These are phyloP conservation scores for Neonectria coccinea DNA, from an alignment of 2,329 filamentous ascomycete species.

Conservation along the genomic window DNA sequence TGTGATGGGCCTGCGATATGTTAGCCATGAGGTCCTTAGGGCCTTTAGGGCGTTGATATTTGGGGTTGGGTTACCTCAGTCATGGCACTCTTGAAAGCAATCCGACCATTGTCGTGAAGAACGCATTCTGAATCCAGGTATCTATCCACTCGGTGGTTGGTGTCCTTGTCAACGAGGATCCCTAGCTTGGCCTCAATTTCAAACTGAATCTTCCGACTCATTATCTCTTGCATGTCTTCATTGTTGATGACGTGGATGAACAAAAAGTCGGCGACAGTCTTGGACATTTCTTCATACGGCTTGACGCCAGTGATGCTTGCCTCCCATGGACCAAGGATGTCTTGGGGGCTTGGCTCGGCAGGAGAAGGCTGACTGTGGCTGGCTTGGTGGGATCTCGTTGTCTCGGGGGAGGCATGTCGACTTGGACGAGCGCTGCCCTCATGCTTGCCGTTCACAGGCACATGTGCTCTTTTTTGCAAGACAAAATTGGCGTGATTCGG, in stretches of 20 bases:
- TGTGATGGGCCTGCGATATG: conserved; percentile 76
- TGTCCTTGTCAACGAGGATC: conserved; percentile 79
- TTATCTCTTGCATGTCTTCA: conserved; percentile 72
- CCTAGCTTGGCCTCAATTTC: conserved; percentile 97
- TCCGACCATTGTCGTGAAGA: conserved; percentile 68
- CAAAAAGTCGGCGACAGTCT: conserved; percentile 83
- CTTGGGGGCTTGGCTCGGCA: conserved; percentile 47
- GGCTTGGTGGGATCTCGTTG: conserved; percentile 50
- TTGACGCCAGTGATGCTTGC: conserved; percentile 75
- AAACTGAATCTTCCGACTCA: conserved; percentile 76
- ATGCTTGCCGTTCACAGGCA: conserved; percentile 54
- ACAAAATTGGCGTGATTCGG: conserved; percentile 51
- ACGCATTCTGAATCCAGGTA: conserved; percentile 78
- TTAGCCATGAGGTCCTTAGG: conserved; percentile 31
- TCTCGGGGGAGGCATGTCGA: conserved; percentile 61
- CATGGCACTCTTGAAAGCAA: conserved; percentile 89
- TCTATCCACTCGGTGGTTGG: conserved; percentile 74
- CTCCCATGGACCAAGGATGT: conserved; percentile 70
- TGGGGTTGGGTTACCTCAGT: conserved; percentile 75
- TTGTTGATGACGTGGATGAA: conserved; percentile 77
- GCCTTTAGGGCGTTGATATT: neutral
- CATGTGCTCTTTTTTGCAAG: conserved; percentile 43
- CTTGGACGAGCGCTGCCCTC: conserved; percentile 50
- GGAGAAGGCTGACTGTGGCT: conserved; percentile 42
- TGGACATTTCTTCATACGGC: conserved; percentile 80